Evolutionary conservation across 1,284 basidiomycete species (phyloP).

Genomic region (Wallemia mellicola): DNA sequence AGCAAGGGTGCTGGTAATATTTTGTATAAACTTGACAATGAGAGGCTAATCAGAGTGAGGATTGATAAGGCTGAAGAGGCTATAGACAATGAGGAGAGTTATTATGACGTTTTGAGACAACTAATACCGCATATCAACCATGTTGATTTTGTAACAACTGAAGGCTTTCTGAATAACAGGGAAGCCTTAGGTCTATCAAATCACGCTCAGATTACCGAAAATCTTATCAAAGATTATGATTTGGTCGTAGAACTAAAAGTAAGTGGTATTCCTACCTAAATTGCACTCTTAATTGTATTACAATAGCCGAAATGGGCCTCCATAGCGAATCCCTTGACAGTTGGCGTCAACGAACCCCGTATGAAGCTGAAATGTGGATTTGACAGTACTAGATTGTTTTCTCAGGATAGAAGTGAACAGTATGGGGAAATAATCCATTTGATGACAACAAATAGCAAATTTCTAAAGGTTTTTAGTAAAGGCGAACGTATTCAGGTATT

Average conservation of each 20-base stretch:
- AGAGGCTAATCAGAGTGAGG: neutral
- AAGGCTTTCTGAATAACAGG: neutral
- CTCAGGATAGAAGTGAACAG: neutral
- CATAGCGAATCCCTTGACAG: neutral
- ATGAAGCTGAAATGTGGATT: neutral
- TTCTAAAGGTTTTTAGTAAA: neutral
- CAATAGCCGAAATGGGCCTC: neutral
- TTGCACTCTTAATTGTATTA: neutral
- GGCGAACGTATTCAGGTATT: neutral
- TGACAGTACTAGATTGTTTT: neutral
- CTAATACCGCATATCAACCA: neutral
- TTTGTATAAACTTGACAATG: neutral
- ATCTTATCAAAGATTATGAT: neutral
- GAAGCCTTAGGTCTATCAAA: neutral
- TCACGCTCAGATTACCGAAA: neutral
- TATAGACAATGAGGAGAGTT: neutral
- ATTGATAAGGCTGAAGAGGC: neutral
- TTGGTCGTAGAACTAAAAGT: neutral
- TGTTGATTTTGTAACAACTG: neutral
- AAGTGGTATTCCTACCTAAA: neutral
- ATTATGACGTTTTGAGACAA: neutral
- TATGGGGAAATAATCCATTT: neutral
- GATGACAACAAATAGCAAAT: neutral
- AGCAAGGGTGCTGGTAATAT: neutral
- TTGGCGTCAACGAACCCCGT: neutral